Percentiles rank a stretch among this genome's conserved stretches.
phyloP scores from a whole-genome alignment of 805 yeast species.

The Pichia nanzhaoensis region DNA sequence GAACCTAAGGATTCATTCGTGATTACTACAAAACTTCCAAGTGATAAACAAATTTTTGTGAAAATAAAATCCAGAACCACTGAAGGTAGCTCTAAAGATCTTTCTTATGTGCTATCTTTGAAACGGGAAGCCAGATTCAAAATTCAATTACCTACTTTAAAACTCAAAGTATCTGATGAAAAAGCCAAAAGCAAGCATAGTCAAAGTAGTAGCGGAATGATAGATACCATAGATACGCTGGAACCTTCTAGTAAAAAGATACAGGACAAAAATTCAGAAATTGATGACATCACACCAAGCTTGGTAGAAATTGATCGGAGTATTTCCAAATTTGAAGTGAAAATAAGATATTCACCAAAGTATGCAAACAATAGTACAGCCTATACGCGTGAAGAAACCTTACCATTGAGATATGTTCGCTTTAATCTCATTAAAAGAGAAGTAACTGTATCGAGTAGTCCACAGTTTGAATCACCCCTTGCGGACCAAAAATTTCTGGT shows the following conservation, averaged over 20 bases:
- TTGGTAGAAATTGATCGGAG: slow-evolving; percentile 4
- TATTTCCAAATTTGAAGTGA: slow-evolving; percentile 7
- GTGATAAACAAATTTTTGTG: slow-evolving; percentile 60
- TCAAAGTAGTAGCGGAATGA: not conserved
- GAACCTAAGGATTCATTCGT: slow-evolving; percentile 51
- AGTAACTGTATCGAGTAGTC: slow-evolving; percentile 23
- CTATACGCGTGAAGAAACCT: slow-evolving; percentile 13
- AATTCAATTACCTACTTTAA: slow-evolving; percentile 38
- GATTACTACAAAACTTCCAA: slow-evolving; percentile 63
- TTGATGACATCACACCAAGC: not conserved
- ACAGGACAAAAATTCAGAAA: not conserved
- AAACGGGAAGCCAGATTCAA: slow-evolving; percentile 55
- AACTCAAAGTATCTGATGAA: slow-evolving; percentile 19
- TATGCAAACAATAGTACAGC: slow-evolving; percentile 10
- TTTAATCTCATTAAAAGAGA: slow-evolving; percentile 21
- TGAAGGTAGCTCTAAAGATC: slow-evolving; percentile 30
- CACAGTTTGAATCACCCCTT: slow-evolving; percentile 16
- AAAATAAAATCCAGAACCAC: slow-evolving; percentile 29
- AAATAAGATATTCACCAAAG: slow-evolving; percentile 5
- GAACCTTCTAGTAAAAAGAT: not conserved
- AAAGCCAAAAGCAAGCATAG: slow-evolving; percentile 1
- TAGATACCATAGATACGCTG: not conserved
- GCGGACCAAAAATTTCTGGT: not conserved
- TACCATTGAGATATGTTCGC: slow-evolving; percentile 33
- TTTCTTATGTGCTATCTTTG: slow-evolving; percentile 35